Evolutionary conservation across 257 asterid species (phyloP).

Genomic region (Solanum bulbocastanum): DNA sequence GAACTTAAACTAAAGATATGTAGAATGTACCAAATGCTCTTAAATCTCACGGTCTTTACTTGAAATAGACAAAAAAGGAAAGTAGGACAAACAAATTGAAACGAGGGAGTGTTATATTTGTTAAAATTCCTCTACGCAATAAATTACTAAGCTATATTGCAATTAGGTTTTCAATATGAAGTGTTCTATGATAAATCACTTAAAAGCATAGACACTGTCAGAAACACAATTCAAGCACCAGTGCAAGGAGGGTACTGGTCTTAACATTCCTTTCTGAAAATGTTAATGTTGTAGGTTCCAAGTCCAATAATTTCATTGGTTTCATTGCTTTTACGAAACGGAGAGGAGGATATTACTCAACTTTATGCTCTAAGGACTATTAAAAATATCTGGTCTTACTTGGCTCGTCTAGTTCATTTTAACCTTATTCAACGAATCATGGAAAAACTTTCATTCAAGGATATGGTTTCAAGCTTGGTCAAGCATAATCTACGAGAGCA

Average conservation of each 20-base stretch:
- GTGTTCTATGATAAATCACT: not conserved
- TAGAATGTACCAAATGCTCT: too few relatives aligned
- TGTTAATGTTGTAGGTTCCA: constrained; percentile 50
- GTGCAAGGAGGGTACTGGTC: not conserved
- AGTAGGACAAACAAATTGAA: too few relatives aligned
- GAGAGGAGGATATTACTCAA: constrained; percentile 92
- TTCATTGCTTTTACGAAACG: constrained; percentile 71
- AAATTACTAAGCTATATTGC: not conserved
- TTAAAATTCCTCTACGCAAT: not conserved
- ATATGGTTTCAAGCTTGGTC: constrained; percentile 52
- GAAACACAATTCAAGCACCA: not conserved
- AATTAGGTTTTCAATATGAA: not conserved
- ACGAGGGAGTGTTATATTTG: not conserved
- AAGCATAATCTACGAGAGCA: constrained; percentile 92
- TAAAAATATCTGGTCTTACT: constrained; percentile 85
- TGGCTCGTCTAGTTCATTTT: constrained; percentile 79
- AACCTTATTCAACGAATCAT: constrained; percentile 60
- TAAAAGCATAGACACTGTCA: not conserved
- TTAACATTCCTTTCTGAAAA: constrained; percentile 1
- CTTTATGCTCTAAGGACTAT: constrained; percentile 88
- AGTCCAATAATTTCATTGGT: constrained; percentile 65
- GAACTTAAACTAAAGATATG: too few relatives aligned
- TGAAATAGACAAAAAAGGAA: too few relatives aligned
- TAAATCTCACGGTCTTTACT: too few relatives aligned
- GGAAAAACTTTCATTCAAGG: constrained; percentile 79